phyloP scores from a whole-genome alignment of 176 grass and related monocot species.

The Leersia perrieri region DNA sequence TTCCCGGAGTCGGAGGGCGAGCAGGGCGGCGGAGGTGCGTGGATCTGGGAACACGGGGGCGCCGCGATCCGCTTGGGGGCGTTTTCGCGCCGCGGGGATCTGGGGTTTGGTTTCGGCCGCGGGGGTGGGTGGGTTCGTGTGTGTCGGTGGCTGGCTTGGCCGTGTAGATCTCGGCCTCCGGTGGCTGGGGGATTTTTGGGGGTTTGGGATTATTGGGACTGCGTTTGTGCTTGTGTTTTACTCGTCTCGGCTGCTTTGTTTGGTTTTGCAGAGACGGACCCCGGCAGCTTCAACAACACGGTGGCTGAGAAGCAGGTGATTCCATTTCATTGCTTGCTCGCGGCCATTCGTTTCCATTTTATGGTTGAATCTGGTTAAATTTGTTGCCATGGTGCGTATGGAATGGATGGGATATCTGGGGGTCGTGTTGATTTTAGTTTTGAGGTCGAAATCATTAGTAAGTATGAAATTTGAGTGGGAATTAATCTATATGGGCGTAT shows the following conservation, averaged over 20 bases:
- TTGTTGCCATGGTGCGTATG: background rate
- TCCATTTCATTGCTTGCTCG: background rate
- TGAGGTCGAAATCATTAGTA: background rate
- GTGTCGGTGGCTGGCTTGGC: constrained; percentile 18
- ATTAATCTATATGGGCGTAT: too few relatives aligned
- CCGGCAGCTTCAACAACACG: constrained; percentile 94
- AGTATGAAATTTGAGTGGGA: background rate
- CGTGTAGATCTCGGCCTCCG: constrained; percentile 36
- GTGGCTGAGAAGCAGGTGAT: constrained; percentile 83
- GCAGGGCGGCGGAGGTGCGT: constrained; percentile 90
- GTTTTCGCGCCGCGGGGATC: constrained; percentile 20
- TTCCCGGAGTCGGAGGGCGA: constrained; percentile 91
- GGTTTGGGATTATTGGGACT: background rate
- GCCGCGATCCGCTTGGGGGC: background rate
- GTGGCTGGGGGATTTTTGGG: constrained; percentile 1
- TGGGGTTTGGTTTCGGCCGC: background rate
- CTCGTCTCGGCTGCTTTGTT: constrained; percentile 26
- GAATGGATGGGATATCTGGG: background rate
- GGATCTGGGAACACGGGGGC: constrained; percentile 23
- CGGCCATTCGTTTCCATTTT: background rate
- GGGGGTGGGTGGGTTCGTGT: background rate
- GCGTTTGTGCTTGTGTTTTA: constrained; percentile 34
- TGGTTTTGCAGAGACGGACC: constrained; percentile 73
- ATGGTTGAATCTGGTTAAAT: background rate
- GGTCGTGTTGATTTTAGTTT: background rate